Evolutionary conservation across 2,329 filamentous ascomycete genomes (phyloP).

Genomic region (Mollisia scopiformis): DNA sequence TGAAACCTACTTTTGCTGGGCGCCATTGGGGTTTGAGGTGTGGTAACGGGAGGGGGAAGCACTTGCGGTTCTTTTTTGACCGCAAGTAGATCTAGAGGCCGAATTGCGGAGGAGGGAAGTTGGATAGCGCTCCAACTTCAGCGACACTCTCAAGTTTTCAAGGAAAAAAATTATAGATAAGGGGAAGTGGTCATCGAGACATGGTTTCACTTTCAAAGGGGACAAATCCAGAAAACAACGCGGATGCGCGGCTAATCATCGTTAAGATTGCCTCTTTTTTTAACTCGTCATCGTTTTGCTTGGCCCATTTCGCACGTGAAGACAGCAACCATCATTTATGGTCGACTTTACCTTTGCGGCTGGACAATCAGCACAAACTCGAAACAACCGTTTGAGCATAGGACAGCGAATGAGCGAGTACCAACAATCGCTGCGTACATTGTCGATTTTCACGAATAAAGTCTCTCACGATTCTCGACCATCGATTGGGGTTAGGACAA

Average conservation of each 20-base stretch:
- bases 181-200: slow-evolving; percentile 14
- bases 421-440: not conserved
- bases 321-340: not conserved
- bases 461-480: too few relatives aligned
- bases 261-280: not conserved
- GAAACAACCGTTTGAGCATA: not conserved
- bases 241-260: not conserved
- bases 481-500: not conserved
- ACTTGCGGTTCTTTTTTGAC: slow-evolving; percentile 29
- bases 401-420: not conserved
- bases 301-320: slow-evolving; percentile 1
- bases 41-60: slow-evolving; percentile 35
- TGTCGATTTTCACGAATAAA: too few relatives aligned
- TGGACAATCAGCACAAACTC: not conserved
- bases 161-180: slow-evolving; percentile 5
- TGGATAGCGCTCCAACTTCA: slow-evolving; percentile 36
- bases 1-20: slow-evolving; percentile 41
- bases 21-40: slow-evolving; percentile 39
- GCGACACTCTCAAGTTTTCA: slow-evolving; percentile 21
- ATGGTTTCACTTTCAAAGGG: slow-evolving; percentile 8
- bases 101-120: slow-evolving; percentile 32
- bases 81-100: slow-evolving; percentile 28
- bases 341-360: not conserved
- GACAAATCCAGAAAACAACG: not conserved
- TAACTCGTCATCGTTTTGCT: not conserved